Base-by-base conservation (phyloP, 345 rosid genomes). In the Corymbia maculata region DNA sequence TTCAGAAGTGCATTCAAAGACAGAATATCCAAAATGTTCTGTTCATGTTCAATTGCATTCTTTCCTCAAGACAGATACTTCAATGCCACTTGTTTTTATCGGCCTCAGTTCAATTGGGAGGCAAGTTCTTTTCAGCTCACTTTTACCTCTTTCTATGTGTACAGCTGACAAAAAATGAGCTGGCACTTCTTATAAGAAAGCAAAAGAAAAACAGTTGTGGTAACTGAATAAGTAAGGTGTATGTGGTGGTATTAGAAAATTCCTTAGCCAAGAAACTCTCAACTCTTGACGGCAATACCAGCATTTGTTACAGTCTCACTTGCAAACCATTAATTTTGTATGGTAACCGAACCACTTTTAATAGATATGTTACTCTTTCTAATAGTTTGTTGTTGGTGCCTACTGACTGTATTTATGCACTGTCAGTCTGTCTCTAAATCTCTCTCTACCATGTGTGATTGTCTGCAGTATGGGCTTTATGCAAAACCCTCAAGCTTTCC, bases 41-140 rank as follows among this genome's bases (percentile, higher is more conserved):
- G 91, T 91, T 88, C 99, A 96, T 93, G 59, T 91, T 86, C 93
- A 91, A 90, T 86, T 97, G 86, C 93, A 92, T 89, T 57, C 70
- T 89, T 97, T 96, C 90, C 51, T 95, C 57, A 92, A 90, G 79
- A 80, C 89, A 87, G 68, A 91, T 85, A 88, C 91, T 52, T 92
- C 91, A 47, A 45, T 79, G 68, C 96, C 89, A 32, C 97, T 95
- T 87, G 91, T 96, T 87, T 97, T 96, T 86, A 47, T 96, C 30
- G 94, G 99, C 51, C 87, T 96, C 88, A 97, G 98, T 92, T 95
- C 98, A 87, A 49, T 93, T 89, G 99, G 98, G 88, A 95, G 99
- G 98, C 93, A 92, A 90, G 94, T 88, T 90, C 88, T 51, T 89
- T 79, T 50, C 28, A 13, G 45, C 61, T 19, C 53, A 17, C 26